Percentiles rank a stretch among this genome's conserved stretches.
Conservation (phyloP, 345 rosid genomes). For the Kernera saxatilis region DNA sequence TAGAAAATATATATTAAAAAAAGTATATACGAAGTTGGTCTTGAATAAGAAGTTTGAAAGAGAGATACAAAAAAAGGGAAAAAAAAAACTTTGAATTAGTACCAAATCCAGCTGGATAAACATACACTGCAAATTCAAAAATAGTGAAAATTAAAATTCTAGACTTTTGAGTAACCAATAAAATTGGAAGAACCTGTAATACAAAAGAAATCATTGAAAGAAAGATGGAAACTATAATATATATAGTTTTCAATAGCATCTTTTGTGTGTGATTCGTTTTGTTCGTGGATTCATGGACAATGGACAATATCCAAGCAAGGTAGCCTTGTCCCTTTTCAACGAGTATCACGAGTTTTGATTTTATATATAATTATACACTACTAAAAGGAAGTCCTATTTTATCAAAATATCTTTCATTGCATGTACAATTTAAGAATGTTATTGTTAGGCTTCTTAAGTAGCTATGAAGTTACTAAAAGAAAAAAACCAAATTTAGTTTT, state of each 20-base stretch:
- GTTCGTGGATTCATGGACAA: conserved; percentile 5
- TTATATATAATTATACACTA: too few relatives aligned
- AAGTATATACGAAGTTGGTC: background rate
- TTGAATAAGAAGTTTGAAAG: background rate
- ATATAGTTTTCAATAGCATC: background rate
- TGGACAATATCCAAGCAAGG: conserved; percentile 27
- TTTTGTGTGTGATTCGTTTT: conserved; percentile 1
- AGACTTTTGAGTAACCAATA: conserved; percentile 1
- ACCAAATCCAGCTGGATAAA: conserved; percentile 19
- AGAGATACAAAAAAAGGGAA: background rate
- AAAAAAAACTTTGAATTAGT: background rate
- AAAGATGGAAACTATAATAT: background rate
- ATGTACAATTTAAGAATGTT: too few relatives aligned
- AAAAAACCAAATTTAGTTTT: too few relatives aligned
- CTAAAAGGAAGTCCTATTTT: too few relatives aligned
- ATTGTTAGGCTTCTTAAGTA: too few relatives aligned
- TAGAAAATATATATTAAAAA: background rate
- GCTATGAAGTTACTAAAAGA: too few relatives aligned
- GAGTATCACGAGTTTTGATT: conserved; percentile 24
- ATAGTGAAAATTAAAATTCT: background rate
- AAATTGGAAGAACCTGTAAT: conserved; percentile 15
- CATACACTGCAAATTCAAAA: background rate
- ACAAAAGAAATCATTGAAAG: conserved; percentile 13
- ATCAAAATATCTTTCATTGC: too few relatives aligned
- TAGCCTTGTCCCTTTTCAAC: conserved; percentile 13